Evolutionary conservation across 2,329 filamentous ascomycete species (phyloP).

Genomic region (Fusarium protoensiforme): DNA sequence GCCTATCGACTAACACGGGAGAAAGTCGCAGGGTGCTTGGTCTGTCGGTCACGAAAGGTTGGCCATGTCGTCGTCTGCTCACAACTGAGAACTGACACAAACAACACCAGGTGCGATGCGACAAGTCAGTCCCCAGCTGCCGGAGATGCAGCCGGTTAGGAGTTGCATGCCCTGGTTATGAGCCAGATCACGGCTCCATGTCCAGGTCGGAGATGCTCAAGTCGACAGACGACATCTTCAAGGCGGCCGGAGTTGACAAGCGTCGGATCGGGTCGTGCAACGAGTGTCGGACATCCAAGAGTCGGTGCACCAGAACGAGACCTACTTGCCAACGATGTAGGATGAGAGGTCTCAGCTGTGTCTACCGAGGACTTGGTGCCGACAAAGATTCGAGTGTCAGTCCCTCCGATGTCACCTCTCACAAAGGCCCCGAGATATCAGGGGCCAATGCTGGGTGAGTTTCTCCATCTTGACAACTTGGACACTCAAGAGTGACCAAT

Average conservation of each 20-base stretch:
- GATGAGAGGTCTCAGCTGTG: slow-evolving; percentile 13
- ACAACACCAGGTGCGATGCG: neutral
- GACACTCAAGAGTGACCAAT: neutral
- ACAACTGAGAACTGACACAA: neutral
- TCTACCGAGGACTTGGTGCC: neutral
- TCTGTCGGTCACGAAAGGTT: neutral
- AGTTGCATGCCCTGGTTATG: slow-evolving; percentile 41
- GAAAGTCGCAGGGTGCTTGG: neutral
- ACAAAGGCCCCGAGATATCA: neutral
- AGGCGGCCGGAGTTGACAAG: slow-evolving; percentile 42
- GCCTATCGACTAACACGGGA: neutral
- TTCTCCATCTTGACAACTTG: neutral
- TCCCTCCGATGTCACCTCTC: neutral
- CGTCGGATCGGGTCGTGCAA: slow-evolving; percentile 43
- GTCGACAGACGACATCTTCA: slow-evolving; percentile 43
- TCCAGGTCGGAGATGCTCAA: slow-evolving; percentile 37
- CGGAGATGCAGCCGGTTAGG: slow-evolving; percentile 30
- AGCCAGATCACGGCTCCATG: slow-evolving; percentile 21
- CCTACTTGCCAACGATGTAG: slow-evolving; percentile 43
- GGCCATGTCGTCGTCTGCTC: neutral
- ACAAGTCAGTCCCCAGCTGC: slow-evolving; percentile 22
- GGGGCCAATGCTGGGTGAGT: neutral
- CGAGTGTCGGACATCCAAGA: slow-evolving; percentile 42
- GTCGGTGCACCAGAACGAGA: slow-evolving; percentile 41
- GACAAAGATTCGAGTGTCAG: neutral